Evolutionary conservation across 768 basidiomycete genomes (phyloP).

Genomic region (Tulasnella sp.): DNA sequence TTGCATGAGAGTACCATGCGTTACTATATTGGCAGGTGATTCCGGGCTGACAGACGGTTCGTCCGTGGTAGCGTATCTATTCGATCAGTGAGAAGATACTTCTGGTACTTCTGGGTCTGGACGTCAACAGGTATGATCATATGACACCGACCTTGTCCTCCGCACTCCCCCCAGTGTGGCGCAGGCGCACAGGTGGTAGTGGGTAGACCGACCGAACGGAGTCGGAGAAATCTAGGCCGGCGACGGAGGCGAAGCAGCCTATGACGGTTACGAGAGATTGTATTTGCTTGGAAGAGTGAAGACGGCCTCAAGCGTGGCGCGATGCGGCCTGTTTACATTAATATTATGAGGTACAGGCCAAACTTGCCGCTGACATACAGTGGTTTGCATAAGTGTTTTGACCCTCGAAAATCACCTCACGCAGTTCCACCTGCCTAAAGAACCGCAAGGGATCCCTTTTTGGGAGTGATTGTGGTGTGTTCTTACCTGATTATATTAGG

Average conservation of each 20-base stretch:
- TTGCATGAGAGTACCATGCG: not conserved
- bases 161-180: slow-evolving; percentile 1
- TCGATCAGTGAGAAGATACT: not conserved
- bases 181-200: not conserved
- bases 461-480: too few species aligned
- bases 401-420: too few species aligned
- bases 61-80: slow-evolving; percentile 1
- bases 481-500: too few species aligned
- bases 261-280: not conserved
- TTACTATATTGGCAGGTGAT: not conserved
- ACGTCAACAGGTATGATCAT: not conserved
- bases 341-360: too few species aligned
- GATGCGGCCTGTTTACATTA: too few species aligned
- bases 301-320: too few species aligned
- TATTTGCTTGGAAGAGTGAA: not conserved
- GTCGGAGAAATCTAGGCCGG: not conserved
- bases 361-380: too few species aligned
- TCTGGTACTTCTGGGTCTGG: too few species aligned
- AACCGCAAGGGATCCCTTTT: too few species aligned
- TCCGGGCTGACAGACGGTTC: slow-evolving; percentile 5
- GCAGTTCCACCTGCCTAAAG: too few species aligned
- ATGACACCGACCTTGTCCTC: not conserved
- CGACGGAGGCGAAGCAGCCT: not conserved
- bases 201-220: not conserved
- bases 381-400: too few species aligned